Percentiles rank a stretch among this genome's conserved stretches.
Evolutionary conservation across 2,329 filamentous ascomycete species (phyloP).

Genomic region (Sclerotinia sclerotiorum): DNA sequence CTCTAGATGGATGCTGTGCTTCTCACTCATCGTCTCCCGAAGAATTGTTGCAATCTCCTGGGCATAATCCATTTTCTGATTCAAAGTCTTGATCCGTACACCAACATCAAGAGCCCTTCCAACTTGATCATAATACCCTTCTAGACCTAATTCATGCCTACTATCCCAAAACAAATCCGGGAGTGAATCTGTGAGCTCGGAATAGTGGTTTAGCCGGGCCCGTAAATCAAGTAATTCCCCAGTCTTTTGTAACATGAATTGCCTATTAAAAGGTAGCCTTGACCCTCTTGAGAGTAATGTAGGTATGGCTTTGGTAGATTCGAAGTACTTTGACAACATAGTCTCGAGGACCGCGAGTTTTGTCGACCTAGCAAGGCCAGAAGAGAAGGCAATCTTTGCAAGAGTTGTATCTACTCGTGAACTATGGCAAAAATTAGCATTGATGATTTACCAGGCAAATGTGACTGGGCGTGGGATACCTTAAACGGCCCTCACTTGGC

Average conservation of each 20-base stretch:
- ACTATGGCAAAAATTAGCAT: slow-evolving; percentile 26
- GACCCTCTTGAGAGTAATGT: slow-evolving; percentile 70
- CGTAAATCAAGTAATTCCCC: slow-evolving; percentile 87
- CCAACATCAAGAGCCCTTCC: slow-evolving; percentile 87
- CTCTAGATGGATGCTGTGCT: slow-evolving; percentile 82
- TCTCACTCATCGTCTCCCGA: slow-evolving; percentile 84
- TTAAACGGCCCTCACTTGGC: slow-evolving; percentile 43
- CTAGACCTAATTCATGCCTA: slow-evolving; percentile 81
- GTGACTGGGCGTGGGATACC: slow-evolving; percentile 25
- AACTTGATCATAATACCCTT: slow-evolving; percentile 93
- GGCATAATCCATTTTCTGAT: slow-evolving; percentile 97
- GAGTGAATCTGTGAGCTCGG: slow-evolving; percentile 89
- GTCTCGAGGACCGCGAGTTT: slow-evolving; percentile 91
- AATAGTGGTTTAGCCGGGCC: slow-evolving; percentile 94
- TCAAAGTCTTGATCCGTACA: slow-evolving; percentile 84
- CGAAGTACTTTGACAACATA: slow-evolving; percentile 78
- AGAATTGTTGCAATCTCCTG: slow-evolving; percentile 91
- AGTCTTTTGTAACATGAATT: slow-evolving; percentile 88
- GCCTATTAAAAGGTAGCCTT: slow-evolving; percentile 62
- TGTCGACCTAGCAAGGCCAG: slow-evolving; percentile 85
- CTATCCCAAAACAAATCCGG: slow-evolving; percentile 98
- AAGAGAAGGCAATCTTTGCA: slow-evolving; percentile 95
- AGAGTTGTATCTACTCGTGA: slow-evolving; percentile 60
- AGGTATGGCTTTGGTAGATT: slow-evolving; percentile 80
- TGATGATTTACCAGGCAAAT: neutral